These are phyloP conservation scores for Oryza officinalis DNA, from an alignment of 176 grass and related monocot species.

Conservation along the genomic window DNA sequence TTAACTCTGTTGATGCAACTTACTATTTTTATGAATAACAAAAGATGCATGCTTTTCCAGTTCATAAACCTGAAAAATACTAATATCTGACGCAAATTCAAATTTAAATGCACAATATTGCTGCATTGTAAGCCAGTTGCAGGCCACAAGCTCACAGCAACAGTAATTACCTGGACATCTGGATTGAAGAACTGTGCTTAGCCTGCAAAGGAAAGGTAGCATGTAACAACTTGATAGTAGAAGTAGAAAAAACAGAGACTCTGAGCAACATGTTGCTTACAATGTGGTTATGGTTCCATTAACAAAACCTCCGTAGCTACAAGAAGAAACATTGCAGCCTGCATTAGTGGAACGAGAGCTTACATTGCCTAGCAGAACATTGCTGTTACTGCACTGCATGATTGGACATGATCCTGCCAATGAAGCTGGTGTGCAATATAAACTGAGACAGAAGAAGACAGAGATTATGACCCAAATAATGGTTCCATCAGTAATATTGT, in stretches of 20 bases:
- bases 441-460: constrained; percentile 40
- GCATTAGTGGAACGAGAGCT: constrained; percentile 53
- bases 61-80: not conserved
- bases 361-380: constrained; percentile 75
- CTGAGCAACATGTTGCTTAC: constrained; percentile 48
- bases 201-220: constrained; percentile 41
- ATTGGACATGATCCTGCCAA: constrained; percentile 74
- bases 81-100: not conserved
- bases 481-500: not conserved
- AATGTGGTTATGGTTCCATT: constrained; percentile 72
- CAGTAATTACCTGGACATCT: constrained; percentile 79
- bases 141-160: not conserved
- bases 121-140: not conserved
- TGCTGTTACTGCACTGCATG: constrained; percentile 86
- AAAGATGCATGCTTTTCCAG: not conserved
- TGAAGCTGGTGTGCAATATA: constrained; percentile 85
- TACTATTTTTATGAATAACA: not conserved
- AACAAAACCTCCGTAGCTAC: constrained; percentile 80
- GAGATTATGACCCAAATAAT: not conserved
- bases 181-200: constrained; percentile 60
- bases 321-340: constrained; percentile 91
- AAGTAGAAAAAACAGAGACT: not conserved
- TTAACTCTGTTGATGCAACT: not conserved
- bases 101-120: not conserved
- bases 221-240: not conserved